Conservation (phyloP, 371 early-diverging fungal genomes). For the Capniomyces stellatus region DNA sequence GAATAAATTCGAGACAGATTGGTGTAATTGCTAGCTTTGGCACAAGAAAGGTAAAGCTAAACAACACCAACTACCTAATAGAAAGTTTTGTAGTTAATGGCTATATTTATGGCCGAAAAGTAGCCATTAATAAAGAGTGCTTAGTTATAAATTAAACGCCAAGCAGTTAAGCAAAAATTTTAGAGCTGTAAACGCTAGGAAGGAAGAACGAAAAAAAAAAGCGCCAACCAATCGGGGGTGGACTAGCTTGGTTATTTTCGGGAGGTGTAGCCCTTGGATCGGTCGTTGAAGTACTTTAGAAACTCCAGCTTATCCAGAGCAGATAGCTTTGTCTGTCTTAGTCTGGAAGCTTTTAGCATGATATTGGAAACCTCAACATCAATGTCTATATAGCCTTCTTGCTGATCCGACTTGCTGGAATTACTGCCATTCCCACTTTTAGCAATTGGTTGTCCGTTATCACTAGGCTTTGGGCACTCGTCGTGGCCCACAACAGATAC, state of each 20-base stretch:
- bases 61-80: too few species aligned
- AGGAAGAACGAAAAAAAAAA: too few species aligned
- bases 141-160: too few species aligned
- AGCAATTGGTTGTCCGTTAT: slow-evolving; percentile 1
- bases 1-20: too few species aligned
- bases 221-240: too few species aligned
- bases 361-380: slow-evolving; percentile 36
- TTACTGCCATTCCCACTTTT: slow-evolving; percentile 11
- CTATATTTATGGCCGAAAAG: too few species aligned
- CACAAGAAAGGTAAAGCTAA: too few species aligned
- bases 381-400: slow-evolving; percentile 29
- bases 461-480: slow-evolving; percentile 27
- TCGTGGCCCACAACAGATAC: slow-evolving; percentile 32
- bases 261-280: slow-evolving; percentile 24
- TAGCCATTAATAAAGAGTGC: too few species aligned
- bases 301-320: slow-evolving; percentile 63
- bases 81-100: too few species aligned
- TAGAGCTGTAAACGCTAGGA: too few species aligned
- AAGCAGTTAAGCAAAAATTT: too few species aligned
- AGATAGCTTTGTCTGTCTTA: slow-evolving; percentile 51
- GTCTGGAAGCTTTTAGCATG: slow-evolving; percentile 43
- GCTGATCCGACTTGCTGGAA: slow-evolving; percentile 9
- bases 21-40: too few species aligned
- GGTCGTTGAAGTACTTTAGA: slow-evolving; percentile 46
- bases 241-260: slow-evolving; percentile 1